Evolutionary conservation across 805 yeast species (phyloP).

Genomic region (Kurtzmaniella cleridarum): DNA sequence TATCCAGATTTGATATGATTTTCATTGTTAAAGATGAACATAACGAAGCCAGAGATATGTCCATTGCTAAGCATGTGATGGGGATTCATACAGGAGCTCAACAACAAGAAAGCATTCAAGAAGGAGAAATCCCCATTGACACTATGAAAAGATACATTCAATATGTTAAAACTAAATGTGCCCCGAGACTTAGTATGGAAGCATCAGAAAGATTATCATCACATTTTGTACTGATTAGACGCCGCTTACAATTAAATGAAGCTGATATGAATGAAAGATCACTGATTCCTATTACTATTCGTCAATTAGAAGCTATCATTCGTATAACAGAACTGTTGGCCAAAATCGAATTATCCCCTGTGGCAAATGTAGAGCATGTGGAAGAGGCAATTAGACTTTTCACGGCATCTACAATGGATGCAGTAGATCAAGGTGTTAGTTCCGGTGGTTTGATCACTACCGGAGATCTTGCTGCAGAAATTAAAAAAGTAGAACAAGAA

Average conservation of each 20-base stretch:
- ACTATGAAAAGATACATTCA: constrained; percentile 90
- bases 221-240: constrained; percentile 87
- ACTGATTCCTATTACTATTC: constrained; percentile 92
- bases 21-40: constrained; percentile 96
- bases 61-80: constrained; percentile 93
- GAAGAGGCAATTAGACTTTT: constrained; percentile 93
- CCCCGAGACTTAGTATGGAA: constrained; percentile 83
- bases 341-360: constrained; percentile 73
- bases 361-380: constrained; percentile 85
- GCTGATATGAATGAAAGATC: constrained; percentile 80
- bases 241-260: constrained; percentile 76
- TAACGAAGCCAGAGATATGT: constrained; percentile 74
- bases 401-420: constrained; percentile 97
- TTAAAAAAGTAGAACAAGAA: constrained; percentile 75
- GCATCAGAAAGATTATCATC: constrained; percentile 89
- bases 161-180: constrained; percentile 84
- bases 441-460: constrained; percentile 40
- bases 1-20: constrained; percentile 98
- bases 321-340: constrained; percentile 95
- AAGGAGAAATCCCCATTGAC: constrained; percentile 84
- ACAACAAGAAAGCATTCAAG: constrained; percentile 41
- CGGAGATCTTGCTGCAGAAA: constrained; percentile 63
- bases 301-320: constrained; percentile 95
- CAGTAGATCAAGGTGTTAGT: constrained; percentile 64
- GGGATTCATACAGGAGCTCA: constrained; percentile 83